Conservation (phyloP, 805 yeast genomes). For the Dipodascopsis uninucleata region DNA sequence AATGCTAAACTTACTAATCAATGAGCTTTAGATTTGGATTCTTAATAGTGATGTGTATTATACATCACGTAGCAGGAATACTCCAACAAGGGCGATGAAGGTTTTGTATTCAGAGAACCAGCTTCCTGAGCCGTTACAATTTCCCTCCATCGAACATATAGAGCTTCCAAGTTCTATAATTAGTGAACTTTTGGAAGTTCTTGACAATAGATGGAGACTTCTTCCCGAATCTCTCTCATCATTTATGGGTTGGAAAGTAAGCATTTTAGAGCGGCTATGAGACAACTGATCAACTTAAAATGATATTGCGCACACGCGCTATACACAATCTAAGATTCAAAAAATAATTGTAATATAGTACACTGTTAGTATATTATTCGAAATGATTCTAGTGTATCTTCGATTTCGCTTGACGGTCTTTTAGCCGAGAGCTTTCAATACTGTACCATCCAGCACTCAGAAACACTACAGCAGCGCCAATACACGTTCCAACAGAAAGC, state of each 20-base stretch:
- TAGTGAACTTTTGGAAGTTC: slow-evolving; percentile 32
- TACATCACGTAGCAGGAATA: slow-evolving; percentile 29
- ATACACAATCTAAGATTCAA: neutral
- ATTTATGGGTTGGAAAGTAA: slow-evolving; percentile 35
- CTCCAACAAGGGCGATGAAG: slow-evolving; percentile 40
- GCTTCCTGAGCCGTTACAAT: too few relatives aligned
- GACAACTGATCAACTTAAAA: too few relatives aligned
- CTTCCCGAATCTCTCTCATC: slow-evolving; percentile 38
- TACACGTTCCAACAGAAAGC: slow-evolving; percentile 40
- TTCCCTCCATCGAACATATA: slow-evolving; percentile 39
- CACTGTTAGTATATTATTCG: neutral
- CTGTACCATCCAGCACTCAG: slow-evolving; percentile 52
- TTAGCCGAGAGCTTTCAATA: slow-evolving; percentile 20
- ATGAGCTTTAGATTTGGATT: slow-evolving; percentile 43
- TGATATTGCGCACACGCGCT: too few relatives aligned
- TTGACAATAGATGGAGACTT: slow-evolving; percentile 34
- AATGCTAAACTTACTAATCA: neutral
- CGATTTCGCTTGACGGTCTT: slow-evolving; percentile 12
- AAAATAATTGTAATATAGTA: neutral
- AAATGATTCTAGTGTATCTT: slow-evolving; percentile 1
- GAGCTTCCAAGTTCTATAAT: slow-evolving; percentile 37
- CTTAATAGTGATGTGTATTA: slow-evolving; percentile 44
- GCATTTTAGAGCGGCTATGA: slow-evolving; percentile 28
- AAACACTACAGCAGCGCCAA: slow-evolving; percentile 54
- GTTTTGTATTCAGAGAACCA: slow-evolving; percentile 42